phyloP scores from a whole-genome alignment of 2,329 filamentous ascomycete species.

The Colletotrichum musae region DNA sequence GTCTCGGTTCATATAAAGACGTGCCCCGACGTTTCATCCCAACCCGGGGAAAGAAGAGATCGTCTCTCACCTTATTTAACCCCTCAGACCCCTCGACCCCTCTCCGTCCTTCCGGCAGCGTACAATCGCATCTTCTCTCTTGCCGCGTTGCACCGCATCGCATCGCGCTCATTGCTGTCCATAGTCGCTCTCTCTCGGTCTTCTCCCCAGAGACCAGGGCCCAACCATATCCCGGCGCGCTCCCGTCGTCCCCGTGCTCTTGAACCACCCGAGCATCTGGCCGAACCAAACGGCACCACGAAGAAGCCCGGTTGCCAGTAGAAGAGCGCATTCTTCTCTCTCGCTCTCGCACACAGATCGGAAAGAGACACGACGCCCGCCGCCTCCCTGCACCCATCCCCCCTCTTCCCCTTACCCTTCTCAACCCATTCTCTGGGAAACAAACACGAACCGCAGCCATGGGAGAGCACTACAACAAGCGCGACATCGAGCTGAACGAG shows the following conservation, averaged over 20 bases:
- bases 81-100: not conserved
- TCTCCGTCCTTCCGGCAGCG: slow-evolving; percentile 5
- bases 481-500: slow-evolving; percentile 37
- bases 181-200: not conserved
- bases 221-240: not conserved
- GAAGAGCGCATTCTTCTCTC: not conserved
- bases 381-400: not conserved
- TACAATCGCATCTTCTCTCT: not conserved
- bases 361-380: slow-evolving; percentile 13
- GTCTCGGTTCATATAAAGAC: slow-evolving; percentile 7
- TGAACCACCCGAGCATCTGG: slow-evolving; percentile 25
- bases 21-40: slow-evolving; percentile 20
- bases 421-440: not conserved
- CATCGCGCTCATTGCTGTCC: not conserved
- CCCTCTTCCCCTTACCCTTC: not conserved
- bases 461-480: slow-evolving; percentile 31
- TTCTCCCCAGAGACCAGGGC: too few species aligned
- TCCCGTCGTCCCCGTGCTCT: slow-evolving; percentile 13
- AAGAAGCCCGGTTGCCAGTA: not conserved
- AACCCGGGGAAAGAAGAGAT: not conserved
- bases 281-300: not conserved
- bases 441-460: slow-evolving; percentile 24
- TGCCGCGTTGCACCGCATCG: slow-evolving; percentile 28
- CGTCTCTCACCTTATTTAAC: slow-evolving; percentile 5
- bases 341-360: not conserved